Conservation (phyloP, 768 basidiomycete species). For the Pleurotus djamor region DNA sequence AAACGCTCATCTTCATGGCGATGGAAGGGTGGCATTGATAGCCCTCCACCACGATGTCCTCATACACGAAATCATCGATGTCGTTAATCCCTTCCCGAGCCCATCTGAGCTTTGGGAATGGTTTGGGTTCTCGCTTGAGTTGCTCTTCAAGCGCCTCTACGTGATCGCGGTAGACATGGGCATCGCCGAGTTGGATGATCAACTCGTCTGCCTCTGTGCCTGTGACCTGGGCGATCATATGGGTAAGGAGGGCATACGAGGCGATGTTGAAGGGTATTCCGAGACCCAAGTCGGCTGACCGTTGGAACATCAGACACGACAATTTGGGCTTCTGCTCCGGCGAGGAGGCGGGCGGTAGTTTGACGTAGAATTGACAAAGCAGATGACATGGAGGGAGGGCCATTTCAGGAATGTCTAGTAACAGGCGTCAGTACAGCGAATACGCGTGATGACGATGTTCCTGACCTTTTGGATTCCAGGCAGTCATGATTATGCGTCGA, state of each 20-base stretch:
- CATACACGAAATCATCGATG: conserved; percentile 78
- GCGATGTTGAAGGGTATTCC: conserved; percentile 99
- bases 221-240: conserved; percentile 96
- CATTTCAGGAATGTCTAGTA: conserved; percentile 86
- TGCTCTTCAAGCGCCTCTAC: conserved; percentile 84
- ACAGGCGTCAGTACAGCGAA: neutral
- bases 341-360: conserved; percentile 57
- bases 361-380: conserved; percentile 99
- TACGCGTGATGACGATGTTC: neutral
- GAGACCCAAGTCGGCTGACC: conserved; percentile 95
- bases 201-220: conserved; percentile 85
- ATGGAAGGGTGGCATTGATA: conserved; percentile 84
- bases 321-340: conserved; percentile 63
- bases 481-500: conserved; percentile 89
- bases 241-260: conserved; percentile 94
- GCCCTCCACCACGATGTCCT: conserved; percentile 85
- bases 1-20: conserved; percentile 97
- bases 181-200: conserved; percentile 95
- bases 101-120: conserved; percentile 83
- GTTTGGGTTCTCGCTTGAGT: conserved; percentile 70
- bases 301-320: conserved; percentile 96
- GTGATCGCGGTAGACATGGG: conserved; percentile 94
- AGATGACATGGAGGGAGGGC: conserved; percentile 98
- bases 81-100: conserved; percentile 57
- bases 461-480: conserved; percentile 98